A percentile compares a stretch with the other conserved stretches of the same genome.
These are phyloP conservation scores for Cladosporium sp. DNA, from an alignment of 2,329 filamentous ascomycete species.

Conservation along the genomic window DNA sequence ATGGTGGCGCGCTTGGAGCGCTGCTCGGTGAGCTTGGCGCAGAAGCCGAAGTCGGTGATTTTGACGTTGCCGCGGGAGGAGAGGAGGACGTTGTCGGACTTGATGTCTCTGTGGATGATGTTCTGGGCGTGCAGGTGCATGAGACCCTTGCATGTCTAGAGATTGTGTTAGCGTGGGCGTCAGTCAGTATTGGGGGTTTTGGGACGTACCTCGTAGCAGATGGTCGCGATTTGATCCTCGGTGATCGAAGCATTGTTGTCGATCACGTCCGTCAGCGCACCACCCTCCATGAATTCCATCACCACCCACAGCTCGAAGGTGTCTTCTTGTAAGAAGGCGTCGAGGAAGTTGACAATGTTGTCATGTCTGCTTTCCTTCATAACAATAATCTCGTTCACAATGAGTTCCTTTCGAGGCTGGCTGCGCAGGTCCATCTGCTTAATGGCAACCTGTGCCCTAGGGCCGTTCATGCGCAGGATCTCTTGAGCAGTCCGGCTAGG, in stretches of 20 bases:
- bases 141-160: slow-evolving; percentile 85
- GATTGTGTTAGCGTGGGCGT: slow-evolving; percentile 22
- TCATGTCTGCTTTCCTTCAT: slow-evolving; percentile 99
- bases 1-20: slow-evolving; percentile 97
- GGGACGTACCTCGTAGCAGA: slow-evolving; percentile 78
- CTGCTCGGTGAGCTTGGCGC: slow-evolving; percentile 93
- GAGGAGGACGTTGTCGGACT: slow-evolving; percentile 95
- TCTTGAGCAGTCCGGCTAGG: slow-evolving; percentile 74
- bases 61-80: slow-evolving; percentile 95
- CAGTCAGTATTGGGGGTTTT: background rate
- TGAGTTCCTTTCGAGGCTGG: slow-evolving; percentile 94
- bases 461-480: slow-evolving; percentile 70
- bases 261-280: slow-evolving; percentile 94
- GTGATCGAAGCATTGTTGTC: slow-evolving; percentile 93
- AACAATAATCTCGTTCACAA: slow-evolving; percentile 98
- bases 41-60: slow-evolving; percentile 95
- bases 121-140: slow-evolving; percentile 92
- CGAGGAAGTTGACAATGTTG: slow-evolving; percentile 98
- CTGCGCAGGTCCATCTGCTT: slow-evolving; percentile 99
- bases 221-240: slow-evolving; percentile 96
- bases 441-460: slow-evolving; percentile 86
- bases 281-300: slow-evolving; percentile 99
- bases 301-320: slow-evolving; percentile 97
- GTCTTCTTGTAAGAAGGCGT: slow-evolving; percentile 93
- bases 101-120: slow-evolving; percentile 98